These are phyloP conservation scores for Aureobasidium uvarum DNA, from an alignment of 2,329 filamentous ascomycete species.

Conservation along the genomic window DNA sequence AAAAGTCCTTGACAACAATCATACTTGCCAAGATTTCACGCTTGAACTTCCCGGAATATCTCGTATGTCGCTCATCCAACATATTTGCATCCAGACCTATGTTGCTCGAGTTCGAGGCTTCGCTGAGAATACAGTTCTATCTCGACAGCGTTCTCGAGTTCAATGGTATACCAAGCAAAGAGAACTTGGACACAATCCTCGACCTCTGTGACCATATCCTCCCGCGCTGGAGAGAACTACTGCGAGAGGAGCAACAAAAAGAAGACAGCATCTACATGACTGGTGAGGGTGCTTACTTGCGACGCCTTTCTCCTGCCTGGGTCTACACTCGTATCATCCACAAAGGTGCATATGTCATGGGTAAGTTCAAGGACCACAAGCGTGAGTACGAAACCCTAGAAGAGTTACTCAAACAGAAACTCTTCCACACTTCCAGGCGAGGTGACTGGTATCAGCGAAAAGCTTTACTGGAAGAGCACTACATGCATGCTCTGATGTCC, in stretches of 20 bases:
- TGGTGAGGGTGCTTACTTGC: constrained; percentile 83
- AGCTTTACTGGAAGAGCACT: constrained; percentile 90
- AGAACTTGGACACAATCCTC: constrained; percentile 65
- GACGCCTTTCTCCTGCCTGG: constrained; percentile 86
- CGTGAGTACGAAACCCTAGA: constrained; percentile 71
- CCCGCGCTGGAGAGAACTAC: constrained; percentile 72
- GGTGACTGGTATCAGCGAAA: constrained; percentile 96
- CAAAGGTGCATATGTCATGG: constrained; percentile 76
- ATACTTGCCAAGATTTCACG: constrained; percentile 88
- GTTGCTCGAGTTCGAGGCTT: constrained; percentile 85
- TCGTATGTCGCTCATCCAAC: constrained; percentile 84
- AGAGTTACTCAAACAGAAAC: constrained; percentile 72
- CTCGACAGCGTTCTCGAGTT: constrained; percentile 82
- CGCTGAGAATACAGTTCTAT: constrained; percentile 74
- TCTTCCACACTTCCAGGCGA: constrained; percentile 81
- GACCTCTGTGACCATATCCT: constrained; percentile 72
- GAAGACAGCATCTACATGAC: constrained; percentile 74
- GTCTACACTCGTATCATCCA: constrained; percentile 91
- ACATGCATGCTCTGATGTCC: constrained; percentile 68
- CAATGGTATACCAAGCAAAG: constrained; percentile 65
- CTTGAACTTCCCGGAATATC: constrained; percentile 83
- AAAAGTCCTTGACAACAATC: constrained; percentile 92
- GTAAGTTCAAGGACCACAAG: constrained; percentile 75
- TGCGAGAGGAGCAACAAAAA: constrained; percentile 72
- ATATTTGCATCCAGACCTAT: constrained; percentile 77